Conservation (phyloP, 495 filamentous ascomycete species). For the Penicillium desertorum region DNA sequence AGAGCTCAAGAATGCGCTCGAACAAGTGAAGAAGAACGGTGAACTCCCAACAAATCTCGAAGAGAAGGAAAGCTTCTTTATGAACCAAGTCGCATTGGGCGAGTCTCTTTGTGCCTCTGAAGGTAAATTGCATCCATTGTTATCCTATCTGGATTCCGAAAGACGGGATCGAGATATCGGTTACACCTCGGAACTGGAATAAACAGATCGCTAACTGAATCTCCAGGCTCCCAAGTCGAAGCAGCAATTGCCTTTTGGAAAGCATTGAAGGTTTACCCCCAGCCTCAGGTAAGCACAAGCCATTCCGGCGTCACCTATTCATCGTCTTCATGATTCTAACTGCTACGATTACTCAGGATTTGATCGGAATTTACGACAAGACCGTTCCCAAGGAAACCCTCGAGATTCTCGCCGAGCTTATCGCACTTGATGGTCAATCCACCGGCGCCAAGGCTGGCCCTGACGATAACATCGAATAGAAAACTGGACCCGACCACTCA, state of each 20-base stretch:
- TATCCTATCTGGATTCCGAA: neutral
- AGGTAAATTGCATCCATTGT: slow-evolving; percentile 46
- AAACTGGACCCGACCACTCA: neutral
- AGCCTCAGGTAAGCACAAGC: slow-evolving; percentile 47
- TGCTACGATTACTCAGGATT: slow-evolving; percentile 23
- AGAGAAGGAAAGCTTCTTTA: slow-evolving; percentile 91
- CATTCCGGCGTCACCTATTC: neutral
- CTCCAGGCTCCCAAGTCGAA: slow-evolving; percentile 68
- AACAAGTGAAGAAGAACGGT: slow-evolving; percentile 72
- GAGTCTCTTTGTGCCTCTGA: slow-evolving; percentile 68
- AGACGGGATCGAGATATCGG: too few species aligned
- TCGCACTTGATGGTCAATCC: slow-evolving; percentile 78
- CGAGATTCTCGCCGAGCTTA: slow-evolving; percentile 96
- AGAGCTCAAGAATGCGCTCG: slow-evolving; percentile 68
- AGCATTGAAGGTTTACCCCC: slow-evolving; percentile 96
- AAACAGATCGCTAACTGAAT: neutral
- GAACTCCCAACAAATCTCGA: slow-evolving; percentile 89
- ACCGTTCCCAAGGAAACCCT: slow-evolving; percentile 93
- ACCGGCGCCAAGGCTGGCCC: slow-evolving; percentile 30
- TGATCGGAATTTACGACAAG: slow-evolving; percentile 81
- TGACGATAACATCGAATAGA: slow-evolving; percentile 45
- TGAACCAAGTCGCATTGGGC: slow-evolving; percentile 86
- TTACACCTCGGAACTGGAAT: neutral
- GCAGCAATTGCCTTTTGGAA: slow-evolving; percentile 95
- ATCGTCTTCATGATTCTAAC: neutral